Evolutionary conservation across 495 filamentous ascomycete genomes (phyloP).

Genomic region (Xylaria curta): DNA sequence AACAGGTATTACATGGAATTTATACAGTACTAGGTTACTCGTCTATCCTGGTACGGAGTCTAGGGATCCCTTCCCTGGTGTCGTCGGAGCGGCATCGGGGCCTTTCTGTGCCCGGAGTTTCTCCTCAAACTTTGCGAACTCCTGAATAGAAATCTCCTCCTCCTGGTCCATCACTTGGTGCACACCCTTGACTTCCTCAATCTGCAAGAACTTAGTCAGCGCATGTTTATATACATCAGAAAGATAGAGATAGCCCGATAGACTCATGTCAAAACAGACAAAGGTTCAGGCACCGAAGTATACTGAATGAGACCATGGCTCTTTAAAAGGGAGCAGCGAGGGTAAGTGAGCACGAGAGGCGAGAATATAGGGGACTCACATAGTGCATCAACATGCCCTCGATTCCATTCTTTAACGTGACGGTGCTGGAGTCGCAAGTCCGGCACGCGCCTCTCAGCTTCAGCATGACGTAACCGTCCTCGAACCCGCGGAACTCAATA

Average conservation of each 20-base stretch:
- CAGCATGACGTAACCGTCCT: constrained; percentile 81
- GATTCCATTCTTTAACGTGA: constrained; percentile 95
- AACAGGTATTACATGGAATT: constrained; percentile 34
- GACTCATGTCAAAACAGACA: background rate
- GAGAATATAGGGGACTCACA: constrained; percentile 44
- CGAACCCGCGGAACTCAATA: constrained; percentile 91
- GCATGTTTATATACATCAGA: background rate
- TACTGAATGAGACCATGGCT: background rate
- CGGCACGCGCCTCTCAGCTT: constrained; percentile 93
- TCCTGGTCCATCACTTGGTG: constrained; percentile 90
- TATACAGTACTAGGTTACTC: constrained; percentile 22
- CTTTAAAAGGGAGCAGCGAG: background rate
- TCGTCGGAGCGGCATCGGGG: constrained; percentile 56
- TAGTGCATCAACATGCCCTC: constrained; percentile 93
- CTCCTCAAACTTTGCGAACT: constrained; percentile 97
- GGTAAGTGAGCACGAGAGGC: background rate
- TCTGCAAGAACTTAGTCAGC: constrained; percentile 57
- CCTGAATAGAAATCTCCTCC: constrained; percentile 85
- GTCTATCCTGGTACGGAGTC: constrained; percentile 63
- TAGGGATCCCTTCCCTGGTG: constrained; percentile 68
- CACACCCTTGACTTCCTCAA: constrained; percentile 94
- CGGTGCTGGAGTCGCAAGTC: constrained; percentile 94
- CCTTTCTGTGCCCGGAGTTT: constrained; percentile 81
- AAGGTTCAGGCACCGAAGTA: background rate
- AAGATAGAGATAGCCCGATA: background rate